Base-by-base conservation (phyloP, 2,329 filamentous ascomycete species). In the Truncatella angustata region DNA sequence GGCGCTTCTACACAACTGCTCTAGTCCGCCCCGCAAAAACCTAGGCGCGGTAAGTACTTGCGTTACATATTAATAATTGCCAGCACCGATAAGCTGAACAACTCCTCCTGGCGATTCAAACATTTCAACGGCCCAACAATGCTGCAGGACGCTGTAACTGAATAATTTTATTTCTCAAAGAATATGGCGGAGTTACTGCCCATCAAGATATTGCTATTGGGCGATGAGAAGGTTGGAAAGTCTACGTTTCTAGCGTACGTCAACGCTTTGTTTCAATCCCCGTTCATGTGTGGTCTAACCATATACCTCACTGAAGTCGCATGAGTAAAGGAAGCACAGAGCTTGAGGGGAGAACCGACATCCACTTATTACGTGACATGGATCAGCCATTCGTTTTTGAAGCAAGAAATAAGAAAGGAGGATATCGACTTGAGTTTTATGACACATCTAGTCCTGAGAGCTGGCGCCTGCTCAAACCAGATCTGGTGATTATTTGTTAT, bases 331-430 rank as follows among this genome's bases (percentile, higher is more conserved):
- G 76, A 20, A 65, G 60, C 4, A 54, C 57, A 54, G 67, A 68
- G 4, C 72, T 72, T 34, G 70, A 75, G 50, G 65, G 70, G 16
- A 66, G 63, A 40, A 71, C 65, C 30, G 69, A 71, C 5, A 72
- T 82, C 26, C 69, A 70, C n/a, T 65, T 81, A 14, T 74, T 85
- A 52, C 74, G 74, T 54, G 81, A 86, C 64, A 71, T 75, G 52
- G 76, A 86, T 60, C 83, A 86, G 66, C 83, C 83, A 0, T 85
- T 80, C 60, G 66, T 80, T 35, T 83, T 85, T 59, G 76, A 83
- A 52, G 70, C 84, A 52, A 70, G 69, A 49, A 73, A 74, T 36
- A 70, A 72, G 57, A 76, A 70, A 42, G 62, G 70, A 11, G 66
- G 70, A 7, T 82, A 79, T 60, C 74, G 78, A 23, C 73, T 86